Percentiles rank a stretch among this genome's conserved stretches.
Evolutionary conservation across 1,284 basidiomycete genomes (phyloP).

Genomic region (Tilletia caries): DNA sequence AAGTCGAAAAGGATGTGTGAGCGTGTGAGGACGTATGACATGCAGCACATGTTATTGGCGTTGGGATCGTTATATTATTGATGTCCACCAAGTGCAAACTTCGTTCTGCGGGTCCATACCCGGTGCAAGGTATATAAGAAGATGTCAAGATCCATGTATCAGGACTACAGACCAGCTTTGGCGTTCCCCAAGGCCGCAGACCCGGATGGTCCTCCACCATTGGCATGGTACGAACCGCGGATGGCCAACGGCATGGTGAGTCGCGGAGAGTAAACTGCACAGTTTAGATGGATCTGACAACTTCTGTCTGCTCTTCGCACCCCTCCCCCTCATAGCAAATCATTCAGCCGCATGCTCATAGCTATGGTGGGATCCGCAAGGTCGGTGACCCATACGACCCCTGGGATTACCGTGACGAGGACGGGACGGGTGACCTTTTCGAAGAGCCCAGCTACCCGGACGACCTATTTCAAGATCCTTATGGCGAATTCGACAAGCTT

Average conservation of each 20-base stretch:
- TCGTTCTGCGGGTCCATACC: no score
- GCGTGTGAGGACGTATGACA: no score
- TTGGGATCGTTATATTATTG: no score
- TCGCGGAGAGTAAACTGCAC: no score
- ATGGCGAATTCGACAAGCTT: neutral
- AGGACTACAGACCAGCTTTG: neutral
- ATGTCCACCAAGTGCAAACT: no score
- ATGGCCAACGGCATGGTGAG: neutral
- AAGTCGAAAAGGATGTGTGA: no score
- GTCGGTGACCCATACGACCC: slow-evolving; percentile 1
- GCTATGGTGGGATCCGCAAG: slow-evolving; percentile 1
- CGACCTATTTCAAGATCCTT: neutral
- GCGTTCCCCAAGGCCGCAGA: neutral
- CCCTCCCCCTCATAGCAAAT: neutral
- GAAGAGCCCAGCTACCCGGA: neutral
- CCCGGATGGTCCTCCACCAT: neutral
- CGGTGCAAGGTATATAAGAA: no score
- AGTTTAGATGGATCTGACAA: neutral
- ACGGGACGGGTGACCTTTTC: neutral
- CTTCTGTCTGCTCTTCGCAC: neutral
- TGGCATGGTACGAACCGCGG: neutral
- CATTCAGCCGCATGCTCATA: slow-evolving; percentile 5
- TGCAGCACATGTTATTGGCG: no score
- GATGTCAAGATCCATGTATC: neutral
- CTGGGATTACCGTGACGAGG: neutral